Evolutionary conservation across 2,329 filamentous ascomycete genomes (phyloP), one percentile per base, ranked within the genome.

Genomic region (Hypoxylon sp.): DNA sequence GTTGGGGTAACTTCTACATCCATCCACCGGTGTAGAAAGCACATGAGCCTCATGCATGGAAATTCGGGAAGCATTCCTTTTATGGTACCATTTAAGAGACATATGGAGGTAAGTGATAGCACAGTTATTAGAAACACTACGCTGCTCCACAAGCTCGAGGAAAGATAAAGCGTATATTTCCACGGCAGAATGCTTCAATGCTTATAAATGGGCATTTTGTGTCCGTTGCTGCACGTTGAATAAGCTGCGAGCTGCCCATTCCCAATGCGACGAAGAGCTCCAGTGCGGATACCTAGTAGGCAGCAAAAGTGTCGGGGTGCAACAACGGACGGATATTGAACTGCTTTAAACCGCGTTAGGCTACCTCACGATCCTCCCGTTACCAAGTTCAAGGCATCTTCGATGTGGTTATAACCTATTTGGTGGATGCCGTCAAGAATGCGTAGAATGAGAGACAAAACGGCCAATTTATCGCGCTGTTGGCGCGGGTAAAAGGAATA

Each of bases 1-100:
- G 65, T 57, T 48, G 31, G 17, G 29, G 62, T 57, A 26, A 39
- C 56, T 19, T 35, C 46, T 24, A 51, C 33, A 65, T 60, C 26
- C 50, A 44, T 60, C 19, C 19, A 24, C 54, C 50, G 57, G 61
- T 29, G 54, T 35, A 48, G 46, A 51, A 42, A 42, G 26, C 47
- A 33, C 31, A 52, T 46, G 61, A 68, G 67, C 57, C 62, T 68
- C 65, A 70, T 68, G 65, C 65, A 70, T 70, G 59, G 65, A 66
- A 68, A 35, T 70, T 68, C 68, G 65, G 58, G 68, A 68, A 68
- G 61, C 33, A 61, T 68, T 64, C 68, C 68, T 54, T 11, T 55
- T 54, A 50, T 35, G 55, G 64, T 55, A 46, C 54, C 48, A 57
- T 52, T 33, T 42, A 61, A 37, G 53, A 44, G 35, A 37, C 22